Base-by-base conservation (phyloP, 768 basidiomycete species). In the Boletus barrowsii region DNA sequence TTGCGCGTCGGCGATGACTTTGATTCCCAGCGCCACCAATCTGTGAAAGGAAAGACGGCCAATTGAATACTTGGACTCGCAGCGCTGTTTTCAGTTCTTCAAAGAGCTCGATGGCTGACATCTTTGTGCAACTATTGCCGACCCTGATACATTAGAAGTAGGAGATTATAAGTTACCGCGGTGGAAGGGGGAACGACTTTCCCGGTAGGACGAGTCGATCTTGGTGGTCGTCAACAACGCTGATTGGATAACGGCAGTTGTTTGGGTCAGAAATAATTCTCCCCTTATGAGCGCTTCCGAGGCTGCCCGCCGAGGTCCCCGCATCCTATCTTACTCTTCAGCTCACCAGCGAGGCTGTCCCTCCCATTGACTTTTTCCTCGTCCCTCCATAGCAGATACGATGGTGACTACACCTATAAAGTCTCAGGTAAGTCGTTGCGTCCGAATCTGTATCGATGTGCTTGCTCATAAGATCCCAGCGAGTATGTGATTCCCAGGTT, bases 191-290 rank as follows among this genome's bases (percentile, higher is more conserved):
- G n/a, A 24, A 17, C 17, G 29, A 37, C 17, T 30, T 5, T 36
- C 37, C 51, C 41, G 32, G 42, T 11, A 42, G 26, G 30, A 17
- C 35, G 5, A 13, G 42, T 30, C 33, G 29, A 51, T 14, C 37
- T 51, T 51, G 45, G 56, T 24, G 1, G 51, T 57, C 40, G 49
- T 22, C 35, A 51, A 44, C 52, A 46, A 33, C 10, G 17, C 17
- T 62, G 63, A 68, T 57, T 41, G 47, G 54, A 40, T 60, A 22
- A 50, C 63, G 62, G 60, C 53, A 60, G 36, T 42, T 52, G 45
- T 62, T 51, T 37, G 22, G 24, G 42, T 44, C 55, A 56, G 50
- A 59, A 58, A 55, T 56, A 58, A 49, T 56, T 49, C 49, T 49
- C 53, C 49, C 46, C 39, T 53, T 66, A 58, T 52, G 64, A 47